Evolutionary conservation across 352 stramenopile species (phyloP).

Genomic region (Pythium guiyangense): DNA sequence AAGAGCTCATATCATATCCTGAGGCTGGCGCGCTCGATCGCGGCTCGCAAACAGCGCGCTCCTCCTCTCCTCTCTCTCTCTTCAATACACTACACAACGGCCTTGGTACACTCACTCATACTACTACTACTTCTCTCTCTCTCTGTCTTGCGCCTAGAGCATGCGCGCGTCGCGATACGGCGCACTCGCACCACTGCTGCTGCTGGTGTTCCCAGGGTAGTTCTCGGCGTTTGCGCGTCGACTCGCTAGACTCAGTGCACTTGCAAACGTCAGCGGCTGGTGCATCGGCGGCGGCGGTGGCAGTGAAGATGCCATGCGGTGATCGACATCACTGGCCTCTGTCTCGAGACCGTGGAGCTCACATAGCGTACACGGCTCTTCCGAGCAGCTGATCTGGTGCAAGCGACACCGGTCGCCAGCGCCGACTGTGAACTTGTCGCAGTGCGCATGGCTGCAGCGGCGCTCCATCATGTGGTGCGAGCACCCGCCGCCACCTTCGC

Average conservation of each 20-base stretch:
- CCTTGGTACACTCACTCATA: too few species aligned
- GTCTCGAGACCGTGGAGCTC: conserved; percentile 19
- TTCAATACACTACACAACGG: too few species aligned
- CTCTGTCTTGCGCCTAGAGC: background rate
- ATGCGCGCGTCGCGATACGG: background rate
- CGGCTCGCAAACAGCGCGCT: too few species aligned
- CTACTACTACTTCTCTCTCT: too few species aligned
- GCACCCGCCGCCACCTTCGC: conserved; percentile 32
- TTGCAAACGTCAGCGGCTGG: background rate
- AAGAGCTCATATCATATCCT: too few species aligned
- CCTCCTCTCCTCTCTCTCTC: too few species aligned
- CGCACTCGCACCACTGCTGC: background rate
- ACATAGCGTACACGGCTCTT: conserved; percentile 54
- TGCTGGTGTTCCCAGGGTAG: conserved; percentile 4
- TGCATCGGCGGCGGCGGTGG: background rate
- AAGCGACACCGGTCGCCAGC: conserved; percentile 28
- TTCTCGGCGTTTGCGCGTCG: conserved; percentile 6
- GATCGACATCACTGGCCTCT: background rate
- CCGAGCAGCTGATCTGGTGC: conserved; percentile 44
- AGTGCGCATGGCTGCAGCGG: conserved; percentile 53
- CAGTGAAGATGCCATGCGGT: background rate
- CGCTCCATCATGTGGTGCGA: conserved; percentile 32
- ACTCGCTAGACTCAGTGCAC: background rate
- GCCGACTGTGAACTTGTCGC: conserved; percentile 53
- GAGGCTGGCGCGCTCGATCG: too few species aligned